phyloP scores from a whole-genome alignment of 805 yeast species.

The Grigorovia jiainica region DNA sequence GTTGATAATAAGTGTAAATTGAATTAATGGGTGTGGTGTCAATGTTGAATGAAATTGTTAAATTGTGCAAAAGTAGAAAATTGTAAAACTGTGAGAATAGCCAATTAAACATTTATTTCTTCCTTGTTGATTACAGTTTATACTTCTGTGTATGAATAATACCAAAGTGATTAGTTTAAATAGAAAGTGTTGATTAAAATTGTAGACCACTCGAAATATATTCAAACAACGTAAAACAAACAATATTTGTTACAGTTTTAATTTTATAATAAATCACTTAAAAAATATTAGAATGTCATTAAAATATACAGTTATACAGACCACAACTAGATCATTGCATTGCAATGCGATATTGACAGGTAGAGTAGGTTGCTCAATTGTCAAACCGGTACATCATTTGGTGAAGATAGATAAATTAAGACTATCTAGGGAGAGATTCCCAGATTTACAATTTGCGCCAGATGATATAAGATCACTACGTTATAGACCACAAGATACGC shows the following conservation, averaged over 20 bases:
- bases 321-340: not conserved
- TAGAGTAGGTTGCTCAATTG: slow-evolving; percentile 58
- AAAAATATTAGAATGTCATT: too few relatives aligned
- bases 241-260: too few relatives aligned
- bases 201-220: too few relatives aligned
- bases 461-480: slow-evolving; percentile 74
- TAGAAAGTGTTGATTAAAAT: too few relatives aligned
- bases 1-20: not conserved
- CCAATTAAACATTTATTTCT: too few relatives aligned
- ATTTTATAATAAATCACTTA: too few relatives aligned
- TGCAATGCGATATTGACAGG: slow-evolving; percentile 27
- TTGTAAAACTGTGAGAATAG: too few relatives aligned
- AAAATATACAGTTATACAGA: not conserved
- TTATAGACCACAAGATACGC: slow-evolving; percentile 64
- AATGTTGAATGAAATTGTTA: not conserved
- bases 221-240: too few relatives aligned
- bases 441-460: slow-evolving; percentile 54
- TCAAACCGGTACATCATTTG: slow-evolving; percentile 86
- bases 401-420: slow-evolving; percentile 65
- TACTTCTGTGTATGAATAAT: too few relatives aligned
- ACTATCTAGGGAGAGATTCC: slow-evolving; percentile 59
- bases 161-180: too few relatives aligned
- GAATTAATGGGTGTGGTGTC: not conserved
- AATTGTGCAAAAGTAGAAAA: too few relatives aligned
- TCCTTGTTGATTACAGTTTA: too few relatives aligned